phyloP scores from a whole-genome alignment of 1,284 basidiomycete genomes.

The Fistulina hepatica region DNA sequence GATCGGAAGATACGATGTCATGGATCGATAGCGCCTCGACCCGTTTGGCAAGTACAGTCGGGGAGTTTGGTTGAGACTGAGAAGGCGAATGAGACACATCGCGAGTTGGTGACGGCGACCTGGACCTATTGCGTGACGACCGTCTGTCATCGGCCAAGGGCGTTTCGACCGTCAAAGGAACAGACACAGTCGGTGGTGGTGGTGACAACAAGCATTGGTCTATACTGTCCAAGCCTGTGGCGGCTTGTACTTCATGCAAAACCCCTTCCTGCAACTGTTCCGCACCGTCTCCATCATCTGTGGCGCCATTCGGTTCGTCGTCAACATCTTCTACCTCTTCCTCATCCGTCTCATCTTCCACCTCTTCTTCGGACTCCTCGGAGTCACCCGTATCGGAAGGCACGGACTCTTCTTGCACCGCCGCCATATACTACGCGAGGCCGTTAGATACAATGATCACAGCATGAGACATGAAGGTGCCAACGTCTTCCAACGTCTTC shows the following conservation, averaged over 20 bases:
- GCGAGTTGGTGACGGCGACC: conserved; percentile 19
- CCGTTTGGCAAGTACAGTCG: conserved; percentile 23
- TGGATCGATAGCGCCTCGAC: conserved; percentile 28
- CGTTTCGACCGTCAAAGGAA: no score
- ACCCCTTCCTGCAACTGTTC: no score
- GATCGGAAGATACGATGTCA: conserved; percentile 52
- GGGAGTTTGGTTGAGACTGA: conserved; percentile 32
- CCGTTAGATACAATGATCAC: conserved; percentile 3
- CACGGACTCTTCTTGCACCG: conserved; percentile 34
- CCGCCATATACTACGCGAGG: conserved; percentile 57
- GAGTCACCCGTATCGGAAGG: conserved; percentile 25
- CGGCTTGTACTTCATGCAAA: no score
- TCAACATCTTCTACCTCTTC: conserved; percentile 27
- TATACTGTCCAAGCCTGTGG: no score
- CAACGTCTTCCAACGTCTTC: conserved; percentile 73
- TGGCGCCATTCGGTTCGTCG: no score
- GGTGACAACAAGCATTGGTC: no score
- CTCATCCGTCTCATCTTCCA: conserved; percentile 16
- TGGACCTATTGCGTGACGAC: conserved; percentile 8
- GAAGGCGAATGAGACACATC: conserved; percentile 35
- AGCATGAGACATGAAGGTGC: conserved; percentile 15
- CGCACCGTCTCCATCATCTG: conserved; percentile 8
- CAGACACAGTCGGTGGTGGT: no score
- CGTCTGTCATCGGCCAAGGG: no score
- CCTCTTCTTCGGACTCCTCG: conserved; percentile 22